Conservation (phyloP, 2,329 filamentous ascomycete genomes). For the Aciculosporium take region DNA sequence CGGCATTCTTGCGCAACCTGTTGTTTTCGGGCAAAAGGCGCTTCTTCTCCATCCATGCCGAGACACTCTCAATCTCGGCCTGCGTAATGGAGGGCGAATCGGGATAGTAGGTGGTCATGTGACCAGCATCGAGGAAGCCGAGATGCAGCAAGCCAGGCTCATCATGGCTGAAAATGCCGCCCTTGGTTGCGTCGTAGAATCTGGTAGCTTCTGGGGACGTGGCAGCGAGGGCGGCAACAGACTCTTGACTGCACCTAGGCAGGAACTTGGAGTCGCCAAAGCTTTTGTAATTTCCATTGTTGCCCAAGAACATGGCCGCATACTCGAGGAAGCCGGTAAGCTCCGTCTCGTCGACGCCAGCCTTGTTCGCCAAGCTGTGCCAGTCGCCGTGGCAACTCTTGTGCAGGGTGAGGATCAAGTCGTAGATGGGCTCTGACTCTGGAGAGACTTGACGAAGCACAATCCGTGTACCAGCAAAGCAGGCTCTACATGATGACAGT, state of each 20-base stretch:
- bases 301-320: slow-evolving; percentile 63
- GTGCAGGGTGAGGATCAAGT: slow-evolving; percentile 64
- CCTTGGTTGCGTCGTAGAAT: slow-evolving; percentile 53
- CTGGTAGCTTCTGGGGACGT: slow-evolving; percentile 45
- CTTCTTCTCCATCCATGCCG: slow-evolving; percentile 59
- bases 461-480: slow-evolving; percentile 63
- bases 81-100: slow-evolving; percentile 61
- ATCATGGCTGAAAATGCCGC: slow-evolving; percentile 56
- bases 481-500: slow-evolving; percentile 38
- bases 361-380: slow-evolving; percentile 49
- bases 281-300: slow-evolving; percentile 74
- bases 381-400: slow-evolving; percentile 55
- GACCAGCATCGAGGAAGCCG: slow-evolving; percentile 59
- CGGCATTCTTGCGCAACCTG: slow-evolving; percentile 50
- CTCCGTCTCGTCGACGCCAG: slow-evolving; percentile 48
- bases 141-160: slow-evolving; percentile 56
- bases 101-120: slow-evolving; percentile 74
- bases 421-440: slow-evolving; percentile 68
- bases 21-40: slow-evolving; percentile 64
- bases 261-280: slow-evolving; percentile 79
- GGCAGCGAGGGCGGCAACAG: slow-evolving; percentile 49
- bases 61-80: slow-evolving; percentile 57
- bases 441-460: slow-evolving; percentile 71
- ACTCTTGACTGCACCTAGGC: slow-evolving; percentile 51
- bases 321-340: slow-evolving; percentile 61